Conservation (phyloP, 1,284 basidiomycete species). For the Ceratobasidium sp. region DNA sequence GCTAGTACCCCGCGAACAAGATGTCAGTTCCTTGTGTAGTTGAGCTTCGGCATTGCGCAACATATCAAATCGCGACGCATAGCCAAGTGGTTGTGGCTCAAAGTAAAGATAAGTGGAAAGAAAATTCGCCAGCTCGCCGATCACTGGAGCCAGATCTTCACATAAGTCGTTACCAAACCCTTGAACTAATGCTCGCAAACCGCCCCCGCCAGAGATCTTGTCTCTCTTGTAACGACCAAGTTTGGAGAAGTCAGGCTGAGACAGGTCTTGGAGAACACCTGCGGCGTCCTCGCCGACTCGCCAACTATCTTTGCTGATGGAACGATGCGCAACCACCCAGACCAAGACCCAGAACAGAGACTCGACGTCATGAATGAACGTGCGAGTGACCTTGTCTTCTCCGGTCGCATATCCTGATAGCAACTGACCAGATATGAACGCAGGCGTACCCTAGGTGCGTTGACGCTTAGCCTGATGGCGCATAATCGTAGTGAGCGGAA, state of each 20-base stretch:
- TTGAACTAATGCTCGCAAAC: neutral
- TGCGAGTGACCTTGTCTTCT: conserved; percentile 6
- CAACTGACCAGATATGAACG: conserved; percentile 16
- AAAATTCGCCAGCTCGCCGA: neutral
- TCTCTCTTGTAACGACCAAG: no score
- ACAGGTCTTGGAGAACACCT: no score
- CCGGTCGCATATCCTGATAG: neutral
- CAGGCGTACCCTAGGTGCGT: conserved; percentile 2
- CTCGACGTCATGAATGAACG: conserved; percentile 41
- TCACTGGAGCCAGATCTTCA: conserved; percentile 10
- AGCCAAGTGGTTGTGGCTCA: conserved; percentile 13
- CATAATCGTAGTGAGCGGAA: neutral
- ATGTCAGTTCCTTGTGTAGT: no score
- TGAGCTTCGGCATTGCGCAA: no score
- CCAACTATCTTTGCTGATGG: neutral
- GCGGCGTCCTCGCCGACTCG: no score
- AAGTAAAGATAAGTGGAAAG: neutral
- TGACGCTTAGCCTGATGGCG: neutral
- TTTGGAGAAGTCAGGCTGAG: no score
- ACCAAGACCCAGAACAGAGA: conserved; percentile 45
- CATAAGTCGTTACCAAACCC: neutral
- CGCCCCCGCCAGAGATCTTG: neutral
- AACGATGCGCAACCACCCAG: conserved; percentile 20
- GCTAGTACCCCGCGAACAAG: no score
- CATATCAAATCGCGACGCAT: no score